Evolutionary conservation across 495 filamentous ascomycete genomes (phyloP).

Genomic region (Penicillium pulvis): DNA sequence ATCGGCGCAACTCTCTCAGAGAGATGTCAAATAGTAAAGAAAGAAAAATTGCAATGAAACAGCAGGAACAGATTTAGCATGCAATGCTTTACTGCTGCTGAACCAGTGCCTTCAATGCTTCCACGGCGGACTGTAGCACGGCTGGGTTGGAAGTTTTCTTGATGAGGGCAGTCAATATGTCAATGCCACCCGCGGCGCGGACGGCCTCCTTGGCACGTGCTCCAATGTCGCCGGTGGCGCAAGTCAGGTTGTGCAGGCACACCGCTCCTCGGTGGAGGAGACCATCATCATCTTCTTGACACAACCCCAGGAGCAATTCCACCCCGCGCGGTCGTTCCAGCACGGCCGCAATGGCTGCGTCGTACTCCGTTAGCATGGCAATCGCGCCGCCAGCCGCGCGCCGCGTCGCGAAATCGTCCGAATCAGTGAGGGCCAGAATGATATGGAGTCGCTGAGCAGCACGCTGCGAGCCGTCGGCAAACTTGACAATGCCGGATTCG

Average conservation of each 20-base stretch:
- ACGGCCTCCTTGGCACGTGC: slow-evolving; percentile 42
- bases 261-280: slow-evolving; percentile 78
- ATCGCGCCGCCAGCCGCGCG: slow-evolving; percentile 86
- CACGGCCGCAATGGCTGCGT: slow-evolving; percentile 68
- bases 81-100: slow-evolving; percentile 26
- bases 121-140: slow-evolving; percentile 64
- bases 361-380: slow-evolving; percentile 78
- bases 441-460: slow-evolving; percentile 76
- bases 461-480: slow-evolving; percentile 67
- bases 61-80: slow-evolving; percentile 10
- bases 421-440: slow-evolving; percentile 82
- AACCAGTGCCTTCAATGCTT: slow-evolving; percentile 62
- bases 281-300: slow-evolving; percentile 73
- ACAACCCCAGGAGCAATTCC: slow-evolving; percentile 70
- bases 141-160: slow-evolving; percentile 64
- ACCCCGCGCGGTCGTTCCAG: slow-evolving; percentile 69
- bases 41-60: slow-evolving; percentile 9
- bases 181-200: slow-evolving; percentile 53
- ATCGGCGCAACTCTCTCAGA: neutral
- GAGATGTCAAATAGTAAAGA: no score
- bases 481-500: slow-evolving; percentile 71
- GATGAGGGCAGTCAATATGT: slow-evolving; percentile 61
- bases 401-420: slow-evolving; percentile 76
- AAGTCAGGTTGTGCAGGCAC: slow-evolving; percentile 58
- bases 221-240: slow-evolving; percentile 44